These are phyloP conservation scores for Coffea humblotiana DNA, from an alignment of 305 asterid species.

Conservation along the genomic window DNA sequence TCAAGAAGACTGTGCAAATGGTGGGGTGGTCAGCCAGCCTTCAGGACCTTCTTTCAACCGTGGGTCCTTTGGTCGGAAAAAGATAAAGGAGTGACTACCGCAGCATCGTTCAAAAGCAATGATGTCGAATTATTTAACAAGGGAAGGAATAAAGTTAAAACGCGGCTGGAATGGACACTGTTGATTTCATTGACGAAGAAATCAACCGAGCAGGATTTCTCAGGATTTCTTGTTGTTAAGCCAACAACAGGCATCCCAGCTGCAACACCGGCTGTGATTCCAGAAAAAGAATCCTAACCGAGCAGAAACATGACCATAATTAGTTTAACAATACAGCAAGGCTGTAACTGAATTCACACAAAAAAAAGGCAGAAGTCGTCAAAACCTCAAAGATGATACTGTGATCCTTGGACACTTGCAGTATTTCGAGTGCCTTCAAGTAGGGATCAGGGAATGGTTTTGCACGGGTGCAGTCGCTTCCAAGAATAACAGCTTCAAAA, in stretches of 20 bases:
- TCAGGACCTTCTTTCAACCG: no score
- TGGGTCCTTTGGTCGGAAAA: no score
- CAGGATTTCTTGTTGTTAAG: constrained; percentile 78
- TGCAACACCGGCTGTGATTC: constrained; percentile 93
- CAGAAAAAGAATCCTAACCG: constrained; percentile 84
- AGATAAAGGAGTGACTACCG: no score
- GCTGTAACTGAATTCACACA: background rate
- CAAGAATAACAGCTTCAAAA: constrained; percentile 66
- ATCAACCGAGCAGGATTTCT: no score
- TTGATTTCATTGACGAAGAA: no score
- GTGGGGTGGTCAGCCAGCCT: no score
- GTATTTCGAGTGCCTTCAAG: constrained; percentile 82
- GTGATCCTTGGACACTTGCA: constrained; percentile 84
- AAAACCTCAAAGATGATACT: constrained; percentile 77
- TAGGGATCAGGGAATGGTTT: constrained; percentile 92
- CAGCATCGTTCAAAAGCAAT: no score
- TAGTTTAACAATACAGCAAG: background rate
- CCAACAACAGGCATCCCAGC: constrained; percentile 92
- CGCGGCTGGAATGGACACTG: no score
- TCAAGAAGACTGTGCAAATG: no score
- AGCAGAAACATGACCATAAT: background rate
- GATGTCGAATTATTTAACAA: no score
- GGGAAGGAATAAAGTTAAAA: no score
- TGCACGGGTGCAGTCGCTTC: constrained; percentile 78
- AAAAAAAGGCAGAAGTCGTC: constrained; percentile 17